Evolutionary conservation across 2,329 filamentous ascomycete genomes (phyloP), one percentile per base, ranked within the genome.

Genomic region (Pyricularia grisea): DNA sequence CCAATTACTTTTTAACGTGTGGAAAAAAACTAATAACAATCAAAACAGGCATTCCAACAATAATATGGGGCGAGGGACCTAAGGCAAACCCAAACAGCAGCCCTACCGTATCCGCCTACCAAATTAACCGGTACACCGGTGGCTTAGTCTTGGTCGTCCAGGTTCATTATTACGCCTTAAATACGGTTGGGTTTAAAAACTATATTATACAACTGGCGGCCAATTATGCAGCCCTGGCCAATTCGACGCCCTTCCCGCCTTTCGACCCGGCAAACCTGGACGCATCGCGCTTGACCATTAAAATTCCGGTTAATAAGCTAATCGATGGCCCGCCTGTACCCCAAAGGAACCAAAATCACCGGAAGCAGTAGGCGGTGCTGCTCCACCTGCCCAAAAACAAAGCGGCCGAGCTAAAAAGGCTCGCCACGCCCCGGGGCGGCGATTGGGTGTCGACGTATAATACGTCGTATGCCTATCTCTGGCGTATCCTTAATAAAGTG

Each of bases 371-470:
- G 0, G 74, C 72, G 0, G 73, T 79, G 0, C 73, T 81, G 0
- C 79, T 81, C 67, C 79, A 81, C 31, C 72, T 81, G 0, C 77
- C 76, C 73, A 78, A 33, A 69, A 82, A 1, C 31, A 33, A 33
- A 33, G 9, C 31, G 31, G 31, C 31, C 31, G 31, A 33, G 9
- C 9, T 33, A 33, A 81, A 82, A 69, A 70, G 70, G n/a, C 73
- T 77, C 0, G 79, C 78, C 0, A 73, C 60, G 0, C 77, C 79
- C 0, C 67, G 4, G n/a, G 14, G 72, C 0, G 77, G 78, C 7
- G 79, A 76, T 6, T 80, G 79, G 77, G 76, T 81, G 12, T 81
- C 79, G 2, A 81, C 77, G 2, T 81, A 81, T 69, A 79, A 81
- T 60, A 79, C 79, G 1, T 78, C 76, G 65, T 75, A 73, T 0